Percentiles rank a stretch among this genome's conserved stretches.
Evolutionary conservation across 108 stramenopile genomes (phyloP).

Genomic region (Fistulifera solaris): DNA sequence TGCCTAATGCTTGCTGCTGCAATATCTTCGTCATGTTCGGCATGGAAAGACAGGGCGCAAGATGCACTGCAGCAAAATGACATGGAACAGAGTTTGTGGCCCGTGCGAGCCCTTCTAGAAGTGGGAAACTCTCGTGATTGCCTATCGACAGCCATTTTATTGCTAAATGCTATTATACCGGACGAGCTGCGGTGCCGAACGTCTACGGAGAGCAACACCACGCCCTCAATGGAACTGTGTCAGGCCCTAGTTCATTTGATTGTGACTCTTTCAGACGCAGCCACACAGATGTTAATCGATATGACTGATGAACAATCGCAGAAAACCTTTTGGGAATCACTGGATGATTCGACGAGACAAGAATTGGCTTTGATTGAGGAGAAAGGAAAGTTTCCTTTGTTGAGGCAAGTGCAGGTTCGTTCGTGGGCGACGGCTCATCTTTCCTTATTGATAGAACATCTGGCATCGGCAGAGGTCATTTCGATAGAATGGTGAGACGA

Average conservation of each 20-base stretch:
- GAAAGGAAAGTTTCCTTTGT: conserved; percentile 41
- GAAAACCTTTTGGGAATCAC: conserved; percentile 51
- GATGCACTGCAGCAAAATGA: background rate
- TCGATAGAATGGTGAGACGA: conserved; percentile 48
- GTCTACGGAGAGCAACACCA: conserved; percentile 11
- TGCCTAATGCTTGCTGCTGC: conserved; percentile 57
- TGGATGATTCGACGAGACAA: conserved; percentile 48
- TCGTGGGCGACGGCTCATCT: conserved; percentile 44
- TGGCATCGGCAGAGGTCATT: conserved; percentile 4
- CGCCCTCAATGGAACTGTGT: conserved; percentile 31
- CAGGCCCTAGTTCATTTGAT: conserved; percentile 42
- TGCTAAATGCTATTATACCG: conserved; percentile 69
- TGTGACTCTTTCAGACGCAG: conserved; percentile 35
- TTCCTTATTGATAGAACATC: conserved; percentile 15
- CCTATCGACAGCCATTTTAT: conserved; percentile 37
- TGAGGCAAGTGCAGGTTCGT: conserved; percentile 58
- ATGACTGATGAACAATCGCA: conserved; percentile 45
- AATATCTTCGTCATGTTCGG: conserved; percentile 4
- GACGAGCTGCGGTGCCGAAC: conserved; percentile 55
- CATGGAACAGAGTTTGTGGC: conserved; percentile 45
- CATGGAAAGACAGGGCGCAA: conserved; percentile 7
- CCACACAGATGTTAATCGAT: conserved; percentile 39
- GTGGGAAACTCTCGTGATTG: conserved; percentile 58
- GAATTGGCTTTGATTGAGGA: conserved; percentile 41
- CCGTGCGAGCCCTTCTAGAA: conserved; percentile 49